These are phyloP conservation scores for Neonectria coccinea DNA, from an alignment of 2,329 filamentous ascomycete genomes.

Conservation along the genomic window DNA sequence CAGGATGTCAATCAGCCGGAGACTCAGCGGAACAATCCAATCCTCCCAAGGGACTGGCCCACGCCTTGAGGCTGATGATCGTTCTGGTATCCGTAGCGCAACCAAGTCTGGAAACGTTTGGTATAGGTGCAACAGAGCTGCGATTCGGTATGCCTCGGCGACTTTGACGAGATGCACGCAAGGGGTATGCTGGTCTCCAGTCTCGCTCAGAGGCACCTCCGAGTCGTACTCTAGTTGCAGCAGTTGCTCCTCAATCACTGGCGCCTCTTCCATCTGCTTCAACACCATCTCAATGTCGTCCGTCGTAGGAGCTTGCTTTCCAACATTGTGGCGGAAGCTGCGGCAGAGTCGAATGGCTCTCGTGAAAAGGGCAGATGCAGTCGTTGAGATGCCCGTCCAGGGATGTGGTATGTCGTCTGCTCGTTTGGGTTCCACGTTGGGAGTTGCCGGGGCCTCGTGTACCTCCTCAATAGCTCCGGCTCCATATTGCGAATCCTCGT, in stretches of 20 bases:
- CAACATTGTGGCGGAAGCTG: slow-evolving; percentile 46
- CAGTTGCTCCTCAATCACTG: slow-evolving; percentile 51
- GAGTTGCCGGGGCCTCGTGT: slow-evolving; percentile 12
- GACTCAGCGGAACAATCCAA: slow-evolving; percentile 52
- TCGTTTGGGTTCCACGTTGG: slow-evolving; percentile 10
- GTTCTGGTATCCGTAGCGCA: slow-evolving; percentile 45
- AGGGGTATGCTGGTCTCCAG: slow-evolving; percentile 48
- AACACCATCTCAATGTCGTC: slow-evolving; percentile 47
- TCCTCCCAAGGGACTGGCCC: slow-evolving; percentile 50
- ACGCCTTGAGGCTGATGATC: slow-evolving; percentile 23
- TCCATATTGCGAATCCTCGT: slow-evolving; percentile 43
- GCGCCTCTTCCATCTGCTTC: slow-evolving; percentile 46
- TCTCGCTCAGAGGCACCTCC: slow-evolving; percentile 38
- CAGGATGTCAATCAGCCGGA: slow-evolving; percentile 50
- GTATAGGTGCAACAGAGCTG: slow-evolving; percentile 55
- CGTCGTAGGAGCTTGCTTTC: slow-evolving; percentile 31
- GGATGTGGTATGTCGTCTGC: slow-evolving; percentile 48
- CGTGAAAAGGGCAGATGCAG: slow-evolving; percentile 49
- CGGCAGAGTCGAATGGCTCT: slow-evolving; percentile 53
- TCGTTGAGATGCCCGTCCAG: slow-evolving; percentile 54
- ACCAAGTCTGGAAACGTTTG: slow-evolving; percentile 55
- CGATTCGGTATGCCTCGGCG: slow-evolving; percentile 55
- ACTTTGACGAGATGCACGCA: slow-evolving; percentile 50
- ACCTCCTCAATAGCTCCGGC: slow-evolving; percentile 27
- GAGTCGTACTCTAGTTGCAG: slow-evolving; percentile 47